phyloP scores from a whole-genome alignment of 2,329 filamentous ascomycete genomes.

The Chaetothyriales sp. region DNA sequence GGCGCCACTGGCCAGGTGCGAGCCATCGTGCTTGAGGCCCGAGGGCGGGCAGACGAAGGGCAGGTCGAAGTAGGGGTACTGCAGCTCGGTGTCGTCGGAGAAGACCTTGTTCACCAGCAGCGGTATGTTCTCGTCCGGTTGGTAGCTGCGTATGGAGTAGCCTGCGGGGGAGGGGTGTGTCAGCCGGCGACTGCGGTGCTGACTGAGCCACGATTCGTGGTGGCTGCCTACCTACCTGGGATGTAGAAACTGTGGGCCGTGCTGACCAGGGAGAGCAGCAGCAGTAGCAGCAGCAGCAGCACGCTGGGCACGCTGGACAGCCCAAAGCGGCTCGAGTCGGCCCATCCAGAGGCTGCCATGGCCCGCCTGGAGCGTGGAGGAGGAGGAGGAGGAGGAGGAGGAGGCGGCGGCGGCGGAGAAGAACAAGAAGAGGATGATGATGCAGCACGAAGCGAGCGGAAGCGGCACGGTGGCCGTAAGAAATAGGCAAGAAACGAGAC shows the following conservation, averaged over 20 bases:
- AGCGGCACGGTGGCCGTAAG: neutral
- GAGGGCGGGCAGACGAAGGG: slow-evolving; percentile 76
- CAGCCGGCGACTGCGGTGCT: slow-evolving; percentile 32
- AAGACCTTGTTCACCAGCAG: slow-evolving; percentile 88
- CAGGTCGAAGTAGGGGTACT: slow-evolving; percentile 80
- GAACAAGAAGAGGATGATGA: slow-evolving; percentile 1
- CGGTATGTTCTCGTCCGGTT: slow-evolving; percentile 61
- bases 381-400: neutral
- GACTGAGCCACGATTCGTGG: slow-evolving; percentile 58
- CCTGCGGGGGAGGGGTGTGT: slow-evolving; percentile 33
- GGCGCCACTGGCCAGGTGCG: slow-evolving; percentile 59
- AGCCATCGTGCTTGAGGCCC: slow-evolving; percentile 50
- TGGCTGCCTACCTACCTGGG: slow-evolving; percentile 49
- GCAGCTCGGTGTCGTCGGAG: slow-evolving; percentile 77
- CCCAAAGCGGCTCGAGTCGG: neutral
- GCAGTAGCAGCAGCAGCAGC: slow-evolving; percentile 8
- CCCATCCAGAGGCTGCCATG: neutral
- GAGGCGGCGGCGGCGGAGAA: slow-evolving; percentile 1
- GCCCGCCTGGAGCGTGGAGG: neutral
- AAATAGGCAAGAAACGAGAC: neutral
- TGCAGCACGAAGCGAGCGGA: neutral
- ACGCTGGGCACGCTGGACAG: neutral
- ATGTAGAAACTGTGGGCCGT: slow-evolving; percentile 64
- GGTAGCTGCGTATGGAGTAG: slow-evolving; percentile 71
- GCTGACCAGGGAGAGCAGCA: slow-evolving; percentile 36